Percentiles rank a stretch among this genome's conserved stretches.
Evolutionary conservation across 257 asterid species (phyloP).

Genomic region (Solanum gandarillasii): DNA sequence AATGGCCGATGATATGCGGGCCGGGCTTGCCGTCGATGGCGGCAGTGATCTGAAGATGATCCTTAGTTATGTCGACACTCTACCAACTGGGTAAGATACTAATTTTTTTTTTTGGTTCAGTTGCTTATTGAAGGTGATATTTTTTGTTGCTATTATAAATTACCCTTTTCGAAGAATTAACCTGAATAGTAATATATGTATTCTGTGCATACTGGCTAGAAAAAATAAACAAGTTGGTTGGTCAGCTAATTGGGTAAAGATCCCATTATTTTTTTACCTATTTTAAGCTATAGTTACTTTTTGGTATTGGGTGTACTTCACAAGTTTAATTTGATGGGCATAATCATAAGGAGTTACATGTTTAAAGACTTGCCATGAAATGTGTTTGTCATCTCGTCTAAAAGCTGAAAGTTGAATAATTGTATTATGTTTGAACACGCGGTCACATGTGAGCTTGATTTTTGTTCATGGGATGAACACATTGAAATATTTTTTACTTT

Average conservation of each 20-base stretch:
- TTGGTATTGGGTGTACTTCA: neutral
- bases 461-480: neutral
- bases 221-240: neutral
- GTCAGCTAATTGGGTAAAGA: neutral
- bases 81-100: conserved; percentile 54
- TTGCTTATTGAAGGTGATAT: neutral
- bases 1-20: conserved; percentile 67
- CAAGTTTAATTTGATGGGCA: neutral
- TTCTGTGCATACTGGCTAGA: neutral
- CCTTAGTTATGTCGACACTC: conserved; percentile 58
- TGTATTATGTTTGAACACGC: neutral
- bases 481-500: neutral
- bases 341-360: neutral
- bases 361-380: neutral
- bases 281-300: neutral
- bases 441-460: neutral
- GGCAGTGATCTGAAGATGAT: conserved; percentile 77
- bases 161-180: neutral
- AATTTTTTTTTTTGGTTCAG: neutral
- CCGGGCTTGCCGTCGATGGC: conserved; percentile 51
- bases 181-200: neutral
- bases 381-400: neutral
- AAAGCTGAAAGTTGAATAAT: neutral
- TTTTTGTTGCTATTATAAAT: neutral
- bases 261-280: neutral